These are phyloP conservation scores for Ceratobasidium sp. DNA, from an alignment of 1,284 basidiomycete genomes.

Conservation along the genomic window DNA sequence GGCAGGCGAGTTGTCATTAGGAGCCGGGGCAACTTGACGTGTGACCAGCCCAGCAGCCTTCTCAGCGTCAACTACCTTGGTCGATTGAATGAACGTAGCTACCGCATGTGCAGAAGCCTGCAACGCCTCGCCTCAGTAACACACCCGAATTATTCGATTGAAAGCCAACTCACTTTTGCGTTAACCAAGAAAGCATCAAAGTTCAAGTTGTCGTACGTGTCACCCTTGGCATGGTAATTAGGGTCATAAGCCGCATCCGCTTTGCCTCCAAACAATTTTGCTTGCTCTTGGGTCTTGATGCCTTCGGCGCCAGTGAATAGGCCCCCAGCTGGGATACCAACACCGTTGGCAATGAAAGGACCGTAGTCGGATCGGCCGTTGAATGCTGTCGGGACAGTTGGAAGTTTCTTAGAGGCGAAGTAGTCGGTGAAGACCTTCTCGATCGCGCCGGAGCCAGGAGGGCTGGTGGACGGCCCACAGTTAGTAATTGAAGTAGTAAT, in stretches of 20 bases:
- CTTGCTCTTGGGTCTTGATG: constrained; percentile 33
- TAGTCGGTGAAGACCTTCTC: constrained; percentile 38
- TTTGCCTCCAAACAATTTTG: constrained; percentile 22
- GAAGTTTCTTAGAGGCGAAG: constrained; percentile 32
- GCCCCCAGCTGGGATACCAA: constrained; percentile 34
- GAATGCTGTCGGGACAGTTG: constrained; percentile 30
- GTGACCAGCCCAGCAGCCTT: constrained; percentile 20
- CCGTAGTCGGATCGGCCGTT: constrained; percentile 38
- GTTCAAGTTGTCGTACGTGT: constrained; percentile 36
- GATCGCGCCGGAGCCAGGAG: constrained; percentile 35
- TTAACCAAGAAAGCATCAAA: constrained; percentile 29
- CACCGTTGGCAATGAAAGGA: constrained; percentile 36
- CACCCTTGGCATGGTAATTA: constrained; percentile 41
- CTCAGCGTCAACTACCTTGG: constrained; percentile 32
- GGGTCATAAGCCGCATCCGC: constrained; percentile 29
- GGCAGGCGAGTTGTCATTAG: constrained; percentile 17
- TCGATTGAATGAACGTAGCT: constrained; percentile 41
- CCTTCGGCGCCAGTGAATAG: constrained; percentile 41
- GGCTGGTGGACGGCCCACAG: not conserved
- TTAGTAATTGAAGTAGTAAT: not conserved
- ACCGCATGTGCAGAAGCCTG: constrained; percentile 37
- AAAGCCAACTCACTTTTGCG: constrained; percentile 25
- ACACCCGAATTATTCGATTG: not conserved
- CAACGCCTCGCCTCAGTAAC: not conserved
- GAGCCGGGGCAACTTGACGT: not conserved